Percentiles rank a stretch among this genome's conserved stretches.
Conservation (phyloP, 345 rosid genomes). For the Eucalyptus pauciflora region DNA sequence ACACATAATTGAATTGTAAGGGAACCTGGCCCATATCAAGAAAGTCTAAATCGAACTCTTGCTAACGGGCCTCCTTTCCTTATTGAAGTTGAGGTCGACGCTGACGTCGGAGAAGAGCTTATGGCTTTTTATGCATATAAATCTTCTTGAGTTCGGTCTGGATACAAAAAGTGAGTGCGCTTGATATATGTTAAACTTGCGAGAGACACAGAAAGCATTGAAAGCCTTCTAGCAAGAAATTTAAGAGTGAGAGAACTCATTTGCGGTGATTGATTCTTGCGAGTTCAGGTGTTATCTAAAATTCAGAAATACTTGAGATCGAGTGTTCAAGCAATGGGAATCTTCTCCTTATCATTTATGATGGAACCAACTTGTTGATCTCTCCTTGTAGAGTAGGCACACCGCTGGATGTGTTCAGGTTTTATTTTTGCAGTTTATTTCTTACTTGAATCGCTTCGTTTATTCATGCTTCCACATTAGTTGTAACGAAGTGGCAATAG, state of each 20-base stretch:
- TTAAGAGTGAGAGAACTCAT: neutral
- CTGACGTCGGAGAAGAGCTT: neutral
- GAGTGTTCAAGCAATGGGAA: neutral
- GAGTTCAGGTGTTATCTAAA: neutral
- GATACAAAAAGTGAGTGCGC: neutral
- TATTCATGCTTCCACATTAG: too few relatives aligned
- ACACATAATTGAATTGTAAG: neutral
- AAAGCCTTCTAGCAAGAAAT: neutral
- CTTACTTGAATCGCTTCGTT: neutral
- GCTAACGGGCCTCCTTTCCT: neutral
- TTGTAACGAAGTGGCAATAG: neutral
- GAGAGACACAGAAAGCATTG: neutral
- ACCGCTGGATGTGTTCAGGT: accelerated
- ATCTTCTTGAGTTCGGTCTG: neutral
- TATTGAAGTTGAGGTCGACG: neutral
- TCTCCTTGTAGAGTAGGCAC: neutral
- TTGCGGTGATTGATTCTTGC: neutral
- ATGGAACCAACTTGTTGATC: neutral
- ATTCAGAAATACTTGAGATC: neutral
- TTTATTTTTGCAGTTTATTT: neutral
- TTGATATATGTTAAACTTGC: neutral
- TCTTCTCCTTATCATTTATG: neutral
- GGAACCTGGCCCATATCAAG: neutral
- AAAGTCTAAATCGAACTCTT: neutral
- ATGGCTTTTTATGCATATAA: neutral